Percentiles rank a stretch among this genome's conserved stretches.
Evolutionary conservation across 192 early-diverging fungal species (phyloP).

Genomic region (Backusella tuberculispora): DNA sequence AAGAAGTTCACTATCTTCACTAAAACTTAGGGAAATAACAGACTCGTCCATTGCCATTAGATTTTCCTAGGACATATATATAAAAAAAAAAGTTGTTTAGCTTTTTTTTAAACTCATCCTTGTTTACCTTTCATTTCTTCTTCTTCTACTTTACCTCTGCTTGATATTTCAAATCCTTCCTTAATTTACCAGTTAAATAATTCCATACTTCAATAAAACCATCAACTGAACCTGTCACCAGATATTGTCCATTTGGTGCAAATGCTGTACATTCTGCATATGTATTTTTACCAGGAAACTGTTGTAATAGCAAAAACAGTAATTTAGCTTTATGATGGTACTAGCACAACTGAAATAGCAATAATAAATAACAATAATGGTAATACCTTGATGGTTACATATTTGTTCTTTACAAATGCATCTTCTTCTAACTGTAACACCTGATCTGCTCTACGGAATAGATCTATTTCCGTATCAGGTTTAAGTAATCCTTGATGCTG

Average conservation of each 20-base stretch:
- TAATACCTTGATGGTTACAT: constrained; percentile 79
- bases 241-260: constrained; percentile 80
- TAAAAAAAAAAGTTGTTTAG: neutral
- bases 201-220: constrained; percentile 98
- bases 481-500: constrained; percentile 77
- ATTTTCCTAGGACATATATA: constrained; percentile 58
- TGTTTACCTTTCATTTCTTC: neutral
- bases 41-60: constrained; percentile 92
- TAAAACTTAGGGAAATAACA: constrained; percentile 78
- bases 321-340: neutral
- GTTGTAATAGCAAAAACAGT: neutral
- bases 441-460: constrained; percentile 74
- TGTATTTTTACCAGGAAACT: constrained; percentile 86
- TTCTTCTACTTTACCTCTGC: constrained; percentile 70
- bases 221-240: constrained; percentile 90
- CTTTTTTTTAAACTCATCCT: neutral
- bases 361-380: no score
- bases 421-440: constrained; percentile 72
- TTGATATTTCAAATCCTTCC: constrained; percentile 91
- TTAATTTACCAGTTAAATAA: constrained; percentile 84
- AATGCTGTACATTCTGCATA: constrained; percentile 79
- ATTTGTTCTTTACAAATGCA: constrained; percentile 62
- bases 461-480: constrained; percentile 71
- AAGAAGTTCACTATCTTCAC: constrained; percentile 75
- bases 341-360: no score